Base-by-base conservation (phyloP, 2,329 filamentous ascomycete species). In the Ramularia endophylla region DNA sequence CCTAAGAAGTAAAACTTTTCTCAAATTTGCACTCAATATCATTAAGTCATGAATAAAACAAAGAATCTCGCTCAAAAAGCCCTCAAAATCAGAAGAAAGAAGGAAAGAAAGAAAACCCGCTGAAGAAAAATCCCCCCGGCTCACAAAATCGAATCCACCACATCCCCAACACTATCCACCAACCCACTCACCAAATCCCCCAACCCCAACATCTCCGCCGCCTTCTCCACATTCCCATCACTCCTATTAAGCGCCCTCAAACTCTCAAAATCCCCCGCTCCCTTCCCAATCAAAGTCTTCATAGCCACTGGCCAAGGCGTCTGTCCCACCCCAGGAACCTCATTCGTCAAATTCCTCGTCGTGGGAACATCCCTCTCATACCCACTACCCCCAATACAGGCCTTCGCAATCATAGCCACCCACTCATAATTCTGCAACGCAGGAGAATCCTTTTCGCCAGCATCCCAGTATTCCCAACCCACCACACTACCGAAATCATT, bases 401-500 rank as follows among this genome's bases (percentile, higher is more conserved):
- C 22, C 22, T 25, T 6, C 22, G 6, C 22, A 30, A 29, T 30
- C 29, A 45, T 5, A 25, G 32, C 12, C 17, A 18, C 32, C 32
- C 32, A 34, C 32, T 34, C 16, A 12, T 11, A 18, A 18, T 34
- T 34, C 32, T n/a, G 7, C 15, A 34, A 34, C 13, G 32, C 32
- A 19, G 32, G 32, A 34, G 16, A 12, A 19, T 53, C 50, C 3
- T 33, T 37, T 7, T 32, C 43, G 5, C 53, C 52, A 13, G 53
- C 50, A 33, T 54, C 54, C 51, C 51, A 59, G 34, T 58, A 60
- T 43, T 60, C 57, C 57, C 57, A 59, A 6, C 56, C 54, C 2
- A 52, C 50, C 2, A 48, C 52, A 17, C 16, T 19, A 17, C 53
- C 50, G 8, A 55, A 54, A n/a, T 58, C 55, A 18, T 48, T 50